A percentile compares a stretch with the other conserved stretches of the same genome.
These are phyloP conservation scores for Spiraea crenata DNA, from an alignment of 331 rosid genomes.

Conservation along the genomic window DNA sequence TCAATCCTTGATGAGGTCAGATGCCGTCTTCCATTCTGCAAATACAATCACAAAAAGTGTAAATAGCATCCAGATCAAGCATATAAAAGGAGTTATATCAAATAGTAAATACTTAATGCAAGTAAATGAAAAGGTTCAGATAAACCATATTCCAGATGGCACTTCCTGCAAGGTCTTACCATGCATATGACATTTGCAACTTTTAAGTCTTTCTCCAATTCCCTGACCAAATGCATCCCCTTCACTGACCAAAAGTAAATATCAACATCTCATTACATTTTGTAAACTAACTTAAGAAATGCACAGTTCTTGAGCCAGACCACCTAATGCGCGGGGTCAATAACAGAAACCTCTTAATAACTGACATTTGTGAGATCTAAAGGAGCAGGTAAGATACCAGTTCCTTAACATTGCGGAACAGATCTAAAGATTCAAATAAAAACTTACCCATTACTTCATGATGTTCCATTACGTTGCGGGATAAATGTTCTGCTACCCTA, in stretches of 20 bases:
- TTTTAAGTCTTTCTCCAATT: slow-evolving; percentile 93
- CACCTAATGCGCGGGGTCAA: background rate
- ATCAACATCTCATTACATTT: slow-evolving; percentile 44
- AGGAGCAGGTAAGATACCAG: background rate
- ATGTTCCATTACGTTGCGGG: slow-evolving; percentile 93
- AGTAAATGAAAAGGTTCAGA: slow-evolving; percentile 12
- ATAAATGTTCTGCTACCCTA: slow-evolving; percentile 79
- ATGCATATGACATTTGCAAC: slow-evolving; percentile 96
- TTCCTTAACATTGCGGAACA: background rate
- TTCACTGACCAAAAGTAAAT: slow-evolving; percentile 98
- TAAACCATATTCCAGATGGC: slow-evolving; percentile 15
- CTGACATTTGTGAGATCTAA: background rate
- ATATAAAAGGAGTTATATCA: background rate
- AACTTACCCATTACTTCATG: slow-evolving; percentile 99
- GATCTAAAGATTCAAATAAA: background rate
- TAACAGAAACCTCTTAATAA: background rate
- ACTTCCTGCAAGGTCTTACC: slow-evolving; percentile 52
- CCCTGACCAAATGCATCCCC: slow-evolving; percentile 99
- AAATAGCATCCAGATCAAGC: slow-evolving; percentile 23
- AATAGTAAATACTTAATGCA: slow-evolving; percentile 8
- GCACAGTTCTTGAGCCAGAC: background rate
- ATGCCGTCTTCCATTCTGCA: slow-evolving; percentile 98
- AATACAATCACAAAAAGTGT: slow-evolving; percentile 29
- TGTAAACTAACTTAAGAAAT: background rate
- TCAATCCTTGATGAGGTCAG: slow-evolving; percentile 84